Percentiles rank a stretch among this genome's conserved stretches.
Evolutionary conservation across 208 protist species (phyloP).

Genomic region (Crithidia bombi): DNA sequence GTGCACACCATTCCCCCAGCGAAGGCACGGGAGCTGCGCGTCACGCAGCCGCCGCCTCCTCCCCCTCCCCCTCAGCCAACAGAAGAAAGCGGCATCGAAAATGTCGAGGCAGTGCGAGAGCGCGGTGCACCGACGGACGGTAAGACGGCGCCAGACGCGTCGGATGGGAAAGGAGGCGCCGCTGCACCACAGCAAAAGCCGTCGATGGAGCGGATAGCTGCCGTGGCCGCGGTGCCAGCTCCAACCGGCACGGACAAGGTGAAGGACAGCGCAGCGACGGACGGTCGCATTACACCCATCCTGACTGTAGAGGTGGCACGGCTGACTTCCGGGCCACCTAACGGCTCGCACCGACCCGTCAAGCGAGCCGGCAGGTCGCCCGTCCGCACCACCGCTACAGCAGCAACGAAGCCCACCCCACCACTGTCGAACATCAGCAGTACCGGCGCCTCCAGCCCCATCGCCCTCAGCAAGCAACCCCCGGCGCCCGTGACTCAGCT

Average conservation of each 20-base stretch:
- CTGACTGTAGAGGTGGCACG: conserved; percentile 3
- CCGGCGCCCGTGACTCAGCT: background rate
- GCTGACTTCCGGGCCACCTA: background rate
- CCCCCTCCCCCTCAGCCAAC: background rate
- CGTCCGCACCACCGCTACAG: no score
- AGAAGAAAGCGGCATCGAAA: background rate
- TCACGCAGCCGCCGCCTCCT: background rate
- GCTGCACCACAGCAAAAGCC: no score
- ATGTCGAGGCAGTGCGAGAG: no score
- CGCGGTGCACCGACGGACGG: no score
- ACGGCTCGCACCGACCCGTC: background rate
- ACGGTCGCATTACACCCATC: background rate
- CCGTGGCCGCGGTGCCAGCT: no score
- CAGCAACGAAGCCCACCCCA: background rate
- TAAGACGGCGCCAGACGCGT: no score
- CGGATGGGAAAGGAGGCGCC: no score
- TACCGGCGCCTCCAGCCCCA: background rate
- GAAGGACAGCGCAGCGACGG: background rate
- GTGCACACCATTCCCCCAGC: conserved; percentile 14
- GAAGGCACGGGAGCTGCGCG: conserved; percentile 13
- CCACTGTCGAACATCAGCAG: background rate
- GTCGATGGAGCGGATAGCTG: no score
- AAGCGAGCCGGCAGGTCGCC: background rate
- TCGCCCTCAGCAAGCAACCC: background rate
- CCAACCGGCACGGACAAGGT: background rate